A percentile compares a stretch with the other conserved stretches of the same genome.
Evolutionary conservation across 2,329 filamentous ascomycete species (phyloP).

Genomic region (Phoma herbarum): DNA sequence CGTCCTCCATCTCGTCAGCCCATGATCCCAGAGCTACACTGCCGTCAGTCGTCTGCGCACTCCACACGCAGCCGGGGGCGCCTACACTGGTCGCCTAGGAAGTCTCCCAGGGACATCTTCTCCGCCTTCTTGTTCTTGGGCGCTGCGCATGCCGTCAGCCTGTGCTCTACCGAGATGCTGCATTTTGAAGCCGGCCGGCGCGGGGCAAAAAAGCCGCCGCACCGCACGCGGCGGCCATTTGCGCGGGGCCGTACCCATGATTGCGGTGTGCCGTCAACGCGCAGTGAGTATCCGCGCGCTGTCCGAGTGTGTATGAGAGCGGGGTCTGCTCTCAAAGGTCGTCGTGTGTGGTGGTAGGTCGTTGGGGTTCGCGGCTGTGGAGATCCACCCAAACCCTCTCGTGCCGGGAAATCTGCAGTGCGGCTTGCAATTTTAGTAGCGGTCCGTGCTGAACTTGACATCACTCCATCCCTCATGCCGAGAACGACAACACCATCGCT

Average conservation of each 20-base stretch:
- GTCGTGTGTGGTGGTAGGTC: conserved; percentile 37
- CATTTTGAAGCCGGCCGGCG: conserved; percentile 27
- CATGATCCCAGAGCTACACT: conserved; percentile 80
- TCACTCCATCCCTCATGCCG: conserved; percentile 7
- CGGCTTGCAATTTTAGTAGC: conserved; percentile 19
- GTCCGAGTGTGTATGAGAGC: conserved; percentile 43
- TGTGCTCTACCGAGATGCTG: conserved; percentile 17
- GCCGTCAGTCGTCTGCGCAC: conserved; percentile 39
- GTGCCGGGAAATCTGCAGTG: conserved; percentile 34
- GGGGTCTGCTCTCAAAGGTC: conserved; percentile 37
- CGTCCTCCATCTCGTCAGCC: conserved; percentile 98
- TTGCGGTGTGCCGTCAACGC: conserved; percentile 60
- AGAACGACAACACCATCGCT: conserved; percentile 1
- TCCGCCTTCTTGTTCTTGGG: conserved; percentile 91
- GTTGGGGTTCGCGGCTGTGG: conserved; percentile 33
- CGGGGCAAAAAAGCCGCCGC: conserved; percentile 40
- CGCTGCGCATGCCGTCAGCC: conserved; percentile 68
- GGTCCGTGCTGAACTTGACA: conserved; percentile 29
- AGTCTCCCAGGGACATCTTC: conserved; percentile 98
- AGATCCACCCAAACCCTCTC: conserved; percentile 24
- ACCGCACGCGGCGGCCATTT: conserved; percentile 29
- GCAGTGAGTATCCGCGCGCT: conserved; percentile 49
- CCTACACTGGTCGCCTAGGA: conserved; percentile 91
- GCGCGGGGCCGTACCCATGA: conserved; percentile 62
- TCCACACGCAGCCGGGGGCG: conserved; percentile 35